Evolutionary conservation across 2,329 filamentous ascomycete genomes (phyloP), one percentile per base, ranked within the genome.

Genomic region (Sclerotinia trifoliorum): DNA sequence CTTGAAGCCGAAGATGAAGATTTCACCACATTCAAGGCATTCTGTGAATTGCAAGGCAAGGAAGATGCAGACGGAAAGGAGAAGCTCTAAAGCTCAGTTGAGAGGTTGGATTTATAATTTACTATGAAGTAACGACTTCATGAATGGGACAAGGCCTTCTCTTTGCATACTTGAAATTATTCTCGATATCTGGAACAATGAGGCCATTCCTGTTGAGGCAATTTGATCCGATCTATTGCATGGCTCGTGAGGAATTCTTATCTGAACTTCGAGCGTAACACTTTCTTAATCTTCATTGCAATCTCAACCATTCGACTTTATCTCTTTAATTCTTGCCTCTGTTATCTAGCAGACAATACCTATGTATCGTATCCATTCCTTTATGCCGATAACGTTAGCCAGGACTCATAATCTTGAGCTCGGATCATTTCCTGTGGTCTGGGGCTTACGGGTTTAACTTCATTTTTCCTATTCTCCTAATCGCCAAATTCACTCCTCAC

Each of bases 1-100:
- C 80, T 98, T 63, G 90, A 97, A 81, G 92, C 85, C 17, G 80
- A 83, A 0, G 87, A 87, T 35, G 89, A 93, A 68, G 87, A 90
- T 67, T 90, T 98, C 73, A 90, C 90, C 35, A 94, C 91, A 0
- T 99, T 96, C 83, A 95, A 94, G 82, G 95, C 94, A 0, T 97
- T 96, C 78, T 97, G 93, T 76, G 94, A 97, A 82, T 83, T 96
- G 70, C 86, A 88, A 17, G 81, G 80, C 21, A 77, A 75, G 57
- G 75, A 77, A 52, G 70, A 66, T 63, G 67, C 65, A 17, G 72
- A 74, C 58, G 71, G 68, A 8, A 72, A 70, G 57, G 73, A 73
- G 70, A 74, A 74, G 68, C 68, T 75, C 44, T 75, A 67, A 73
- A 39, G 19, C 49, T 44, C 32, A 6, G 32, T 46, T 10, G 35